Conservation (phyloP, 192 early-diverging fungal genomes). For the Radiomyces spectabilis region DNA sequence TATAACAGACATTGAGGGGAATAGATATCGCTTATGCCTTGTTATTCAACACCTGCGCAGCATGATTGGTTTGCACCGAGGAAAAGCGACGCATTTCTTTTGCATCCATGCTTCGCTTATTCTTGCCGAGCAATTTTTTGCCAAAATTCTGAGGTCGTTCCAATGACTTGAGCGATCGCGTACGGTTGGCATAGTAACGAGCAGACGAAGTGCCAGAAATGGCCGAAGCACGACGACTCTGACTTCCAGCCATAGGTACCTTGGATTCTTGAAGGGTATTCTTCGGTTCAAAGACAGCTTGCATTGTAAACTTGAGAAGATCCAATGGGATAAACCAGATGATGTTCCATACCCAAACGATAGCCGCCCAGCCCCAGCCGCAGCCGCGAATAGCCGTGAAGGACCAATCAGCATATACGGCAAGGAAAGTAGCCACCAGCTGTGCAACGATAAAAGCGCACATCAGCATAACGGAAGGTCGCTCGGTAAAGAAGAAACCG, state of each 20-base stretch:
- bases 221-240: conserved; percentile 15
- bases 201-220: conserved; percentile 26
- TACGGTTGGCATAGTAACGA: conserved; percentile 30
- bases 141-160: conserved; percentile 22
- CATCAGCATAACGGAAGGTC: conserved; percentile 55
- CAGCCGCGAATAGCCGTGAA: conserved; percentile 59
- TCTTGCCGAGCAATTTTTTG: conserved; percentile 32
- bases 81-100: conserved; percentile 66
- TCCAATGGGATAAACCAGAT: conserved; percentile 69
- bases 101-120: conserved; percentile 43
- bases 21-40: background rate
- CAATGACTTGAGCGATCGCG: conserved; percentile 22
- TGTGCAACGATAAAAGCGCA: conserved; percentile 61
- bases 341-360: conserved; percentile 69
- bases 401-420: conserved; percentile 74
- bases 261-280: background rate
- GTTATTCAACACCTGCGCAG: conserved; percentile 15
- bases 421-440: conserved; percentile 66
- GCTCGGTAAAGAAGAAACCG: conserved; percentile 61
- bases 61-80: conserved; percentile 40
- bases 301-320: conserved; percentile 66
- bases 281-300: conserved; percentile 43
- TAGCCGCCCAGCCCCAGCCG: conserved; percentile 64
- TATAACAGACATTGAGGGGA: background rate
- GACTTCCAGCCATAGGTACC: background rate